Conservation (phyloP, 2,329 filamentous ascomycete species). For the Ceratocystis papillata region DNA sequence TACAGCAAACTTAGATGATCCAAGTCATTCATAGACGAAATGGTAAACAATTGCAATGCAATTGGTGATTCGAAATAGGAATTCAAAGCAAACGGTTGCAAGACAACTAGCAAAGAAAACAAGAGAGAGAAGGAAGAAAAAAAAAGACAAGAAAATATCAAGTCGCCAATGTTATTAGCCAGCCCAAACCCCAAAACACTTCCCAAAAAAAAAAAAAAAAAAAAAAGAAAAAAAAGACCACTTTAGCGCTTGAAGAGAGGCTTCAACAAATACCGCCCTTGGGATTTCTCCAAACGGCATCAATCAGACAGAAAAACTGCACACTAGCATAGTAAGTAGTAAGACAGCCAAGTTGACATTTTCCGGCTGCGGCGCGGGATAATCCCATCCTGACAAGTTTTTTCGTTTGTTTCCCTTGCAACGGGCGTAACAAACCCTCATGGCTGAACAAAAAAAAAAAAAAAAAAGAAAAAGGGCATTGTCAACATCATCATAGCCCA, state of each 20-base stretch:
- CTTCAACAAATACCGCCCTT: conserved; percentile 14
- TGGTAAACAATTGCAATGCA: conserved; percentile 9
- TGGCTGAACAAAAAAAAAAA: not conserved
- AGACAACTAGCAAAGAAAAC: conserved; percentile 16
- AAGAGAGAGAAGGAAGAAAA: conserved; percentile 6
- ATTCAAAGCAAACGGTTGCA: conserved; percentile 15
- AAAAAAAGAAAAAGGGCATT: not conserved
- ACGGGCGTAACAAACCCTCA: not conserved
- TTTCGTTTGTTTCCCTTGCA: not conserved
- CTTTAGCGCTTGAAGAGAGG: conserved; percentile 17
- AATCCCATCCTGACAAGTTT: conserved; percentile 3
- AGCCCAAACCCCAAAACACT: conserved; percentile 9
- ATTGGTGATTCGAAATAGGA: conserved; percentile 15
- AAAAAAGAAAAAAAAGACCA: not conserved
- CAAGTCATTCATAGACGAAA: conserved; percentile 13
- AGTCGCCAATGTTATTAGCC: conserved; percentile 18
- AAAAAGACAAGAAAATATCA: conserved; percentile 12
- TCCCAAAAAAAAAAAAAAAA: not conserved
- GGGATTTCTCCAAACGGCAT: conserved; percentile 8
- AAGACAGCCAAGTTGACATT: conserved; percentile 6
- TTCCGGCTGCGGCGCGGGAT: conserved; percentile 10
- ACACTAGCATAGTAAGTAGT: conserved; percentile 15
- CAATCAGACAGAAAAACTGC: conserved; percentile 11
- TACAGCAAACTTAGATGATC: conserved; percentile 5
- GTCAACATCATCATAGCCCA: not conserved